These are phyloP conservation scores for Fraxinus angustifolia DNA, from an alignment of 305 asterid species.

Conservation along the genomic window DNA sequence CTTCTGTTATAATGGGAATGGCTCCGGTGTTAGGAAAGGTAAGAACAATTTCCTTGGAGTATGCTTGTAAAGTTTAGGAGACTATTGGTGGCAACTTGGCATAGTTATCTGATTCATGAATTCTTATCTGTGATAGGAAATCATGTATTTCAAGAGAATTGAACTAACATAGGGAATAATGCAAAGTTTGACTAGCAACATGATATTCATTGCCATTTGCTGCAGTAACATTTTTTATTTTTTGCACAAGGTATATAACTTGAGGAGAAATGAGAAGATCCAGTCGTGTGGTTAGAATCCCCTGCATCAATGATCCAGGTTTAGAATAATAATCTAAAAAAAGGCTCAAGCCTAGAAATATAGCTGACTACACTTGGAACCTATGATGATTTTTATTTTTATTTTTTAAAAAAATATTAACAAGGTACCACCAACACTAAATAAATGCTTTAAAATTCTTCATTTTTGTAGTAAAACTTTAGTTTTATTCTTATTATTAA, in stretches of 20 bases:
- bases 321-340: not conserved
- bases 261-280: not conserved
- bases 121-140: not conserved
- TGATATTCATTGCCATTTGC: not conserved
- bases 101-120: not conserved
- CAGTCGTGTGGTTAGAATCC: not conserved
- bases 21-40: constrained; percentile 95
- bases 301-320: not conserved
- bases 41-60: not conserved
- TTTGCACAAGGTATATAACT: not conserved
- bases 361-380: not conserved
- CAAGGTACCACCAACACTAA: not conserved
- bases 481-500: not conserved
- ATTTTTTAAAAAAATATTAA: too few species aligned
- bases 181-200: not conserved
- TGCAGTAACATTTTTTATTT: not conserved
- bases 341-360: not conserved
- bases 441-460: not conserved
- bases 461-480: not conserved
- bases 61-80: not conserved
- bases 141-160: not conserved
- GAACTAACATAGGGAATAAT: not conserved
- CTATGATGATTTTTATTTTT: not conserved
- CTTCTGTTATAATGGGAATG: constrained; percentile 94
- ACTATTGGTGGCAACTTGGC: constrained; percentile 5